A percentile compares a stretch with the other conserved stretches of the same genome.
phyloP scores from a whole-genome alignment of 345 rosid species.

The Draba incana region DNA sequence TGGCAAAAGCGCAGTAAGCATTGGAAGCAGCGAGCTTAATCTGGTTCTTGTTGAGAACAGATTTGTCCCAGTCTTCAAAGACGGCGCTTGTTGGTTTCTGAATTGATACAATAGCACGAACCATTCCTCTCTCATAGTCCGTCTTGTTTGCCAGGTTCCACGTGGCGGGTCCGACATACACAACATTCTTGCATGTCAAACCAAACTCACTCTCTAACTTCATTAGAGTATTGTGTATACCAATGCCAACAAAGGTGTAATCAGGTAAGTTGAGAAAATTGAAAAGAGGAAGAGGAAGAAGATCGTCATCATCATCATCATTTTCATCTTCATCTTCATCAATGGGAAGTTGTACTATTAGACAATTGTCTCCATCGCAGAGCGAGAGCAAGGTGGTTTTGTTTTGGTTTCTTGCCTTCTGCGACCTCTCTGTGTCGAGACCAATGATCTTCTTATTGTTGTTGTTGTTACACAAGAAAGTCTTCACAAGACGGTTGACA shows the following conservation, averaged over 20 bases:
- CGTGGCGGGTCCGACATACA: not conserved
- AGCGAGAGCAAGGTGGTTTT: constrained; percentile 10
- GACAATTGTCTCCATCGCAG: constrained; percentile 6
- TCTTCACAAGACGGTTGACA: constrained; percentile 7
- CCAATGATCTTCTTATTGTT: constrained; percentile 13
- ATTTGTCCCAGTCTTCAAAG: not conserved
- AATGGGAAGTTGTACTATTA: not conserved
- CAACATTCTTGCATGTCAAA: constrained; percentile 5
- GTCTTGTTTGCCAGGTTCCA: not conserved
- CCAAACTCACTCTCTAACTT: constrained; percentile 14
- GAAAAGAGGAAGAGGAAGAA: constrained; percentile 1
- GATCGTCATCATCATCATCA: not conserved
- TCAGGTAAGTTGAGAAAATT: constrained; percentile 16
- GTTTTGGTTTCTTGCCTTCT: not conserved
- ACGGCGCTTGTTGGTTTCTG: not conserved
- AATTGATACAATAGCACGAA: not conserved
- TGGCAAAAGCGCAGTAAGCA: constrained; percentile 10
- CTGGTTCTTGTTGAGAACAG: constrained; percentile 2
- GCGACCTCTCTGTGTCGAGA: constrained; percentile 5
- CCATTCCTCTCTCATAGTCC: too few species aligned
- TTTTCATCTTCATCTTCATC: too few species aligned
- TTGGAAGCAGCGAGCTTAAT: constrained; percentile 16
- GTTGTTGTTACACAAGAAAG: constrained; percentile 6
- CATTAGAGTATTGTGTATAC: not conserved
- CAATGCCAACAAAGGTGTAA: not conserved